Evolutionary conservation across 2,329 filamentous ascomycete species (phyloP), one percentile per base, ranked within the genome.

Genomic region (Phyllosticta citriasiana): DNA sequence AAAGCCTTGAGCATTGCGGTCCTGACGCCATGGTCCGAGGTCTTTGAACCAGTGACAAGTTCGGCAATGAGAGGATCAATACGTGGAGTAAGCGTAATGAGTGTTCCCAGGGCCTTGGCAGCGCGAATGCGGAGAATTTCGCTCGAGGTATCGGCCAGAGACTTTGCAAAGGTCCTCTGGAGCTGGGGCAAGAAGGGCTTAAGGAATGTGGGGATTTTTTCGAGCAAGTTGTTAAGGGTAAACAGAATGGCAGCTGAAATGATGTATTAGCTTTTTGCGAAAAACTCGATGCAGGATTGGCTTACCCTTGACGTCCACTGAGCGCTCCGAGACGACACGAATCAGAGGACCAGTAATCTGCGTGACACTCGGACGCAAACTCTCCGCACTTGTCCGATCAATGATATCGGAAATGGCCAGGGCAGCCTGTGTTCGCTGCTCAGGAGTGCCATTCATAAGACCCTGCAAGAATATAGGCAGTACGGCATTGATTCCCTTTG

Each of bases 291-390:
- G 40, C n/a, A 2, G 9, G 14, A 40, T 5, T 19, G 55, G 47
- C 51, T 64, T 73, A 77, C 77, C 78, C 78, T 96, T 97, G 74
- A 99, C 91, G 57, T 99, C 95, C 2, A 91, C 91, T 2, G 94
- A 96, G 64, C 93, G 86, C 74, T 99, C 94, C 4, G 94, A 97
- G 19, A 99, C 92, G 24, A 97, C 93, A 82, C 94, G 89, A 74
- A 99, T 99, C 59, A 99, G 84, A 24, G 95, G 94, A 71, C 94
- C 94, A 4, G 95, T 97, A 67, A 99, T 97, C 71, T 97, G 92
- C 30, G 93, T 97, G 63, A 99, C 94, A 69, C 95, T 97, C 7
- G 92, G 91, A 75, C 94, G 95, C 64, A 99, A 80, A 22, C 92
- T 87, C 63, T 91, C 87, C 66, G 91, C 85, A 73, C 87, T 93